phyloP scores from a whole-genome alignment of 129 eudicot species.

The Lactuca saligna region DNA sequence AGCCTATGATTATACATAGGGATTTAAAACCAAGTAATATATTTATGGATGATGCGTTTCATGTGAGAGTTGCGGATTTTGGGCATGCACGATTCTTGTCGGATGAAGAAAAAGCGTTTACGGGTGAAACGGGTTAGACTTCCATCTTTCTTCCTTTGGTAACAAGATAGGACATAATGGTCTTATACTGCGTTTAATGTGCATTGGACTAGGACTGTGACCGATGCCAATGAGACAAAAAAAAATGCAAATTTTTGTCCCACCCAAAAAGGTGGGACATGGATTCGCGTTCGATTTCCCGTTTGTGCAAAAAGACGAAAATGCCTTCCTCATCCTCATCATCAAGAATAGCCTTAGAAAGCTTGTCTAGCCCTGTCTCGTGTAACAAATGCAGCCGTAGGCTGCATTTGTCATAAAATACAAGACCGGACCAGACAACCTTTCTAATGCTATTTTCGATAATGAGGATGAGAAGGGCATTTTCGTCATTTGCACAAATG shows the following conservation, averaged over 20 bases:
- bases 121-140: constrained; percentile 68
- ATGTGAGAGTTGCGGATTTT: constrained; percentile 72
- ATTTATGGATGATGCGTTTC: constrained; percentile 67
- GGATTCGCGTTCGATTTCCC: background rate
- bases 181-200: no score
- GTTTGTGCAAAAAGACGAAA: background rate
- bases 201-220: background rate
- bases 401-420: no score
- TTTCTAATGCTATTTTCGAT: no score
- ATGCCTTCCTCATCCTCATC: background rate
- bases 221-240: background rate
- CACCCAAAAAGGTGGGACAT: background rate
- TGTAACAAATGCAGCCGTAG: no score
- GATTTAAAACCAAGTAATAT: constrained; percentile 71
- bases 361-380: no score
- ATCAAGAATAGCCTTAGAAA: background rate
- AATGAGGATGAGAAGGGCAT: no score
- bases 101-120: constrained; percentile 69
- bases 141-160: background rate
- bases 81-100: constrained; percentile 74
- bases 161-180: no score
- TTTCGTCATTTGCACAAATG: no score
- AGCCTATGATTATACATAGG: constrained; percentile 62
- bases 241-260: background rate
- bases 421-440: no score